These are phyloP conservation scores for Aegilops speltoides DNA, from an alignment of 176 grass and related monocot species.

Conservation along the genomic window DNA sequence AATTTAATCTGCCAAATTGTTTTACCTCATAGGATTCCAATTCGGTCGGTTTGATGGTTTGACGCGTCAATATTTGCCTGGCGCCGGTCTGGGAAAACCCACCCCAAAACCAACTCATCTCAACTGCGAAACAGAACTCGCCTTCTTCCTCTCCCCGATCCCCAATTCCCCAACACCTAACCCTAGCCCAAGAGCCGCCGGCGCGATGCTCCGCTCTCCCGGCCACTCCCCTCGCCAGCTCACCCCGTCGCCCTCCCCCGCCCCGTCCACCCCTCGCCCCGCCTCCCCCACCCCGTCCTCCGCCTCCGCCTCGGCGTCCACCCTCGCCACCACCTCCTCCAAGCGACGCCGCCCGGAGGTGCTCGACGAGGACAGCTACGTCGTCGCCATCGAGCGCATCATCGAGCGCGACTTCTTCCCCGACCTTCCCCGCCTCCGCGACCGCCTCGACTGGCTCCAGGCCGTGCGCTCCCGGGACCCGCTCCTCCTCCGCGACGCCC, in stretches of 20 bases:
- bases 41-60: neutral
- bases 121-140: neutral
- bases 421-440: slow-evolving; percentile 77
- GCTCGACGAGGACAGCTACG: slow-evolving; percentile 90
- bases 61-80: neutral
- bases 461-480: slow-evolving; percentile 79
- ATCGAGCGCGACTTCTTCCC: slow-evolving; percentile 97
- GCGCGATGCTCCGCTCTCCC: slow-evolving; percentile 77
- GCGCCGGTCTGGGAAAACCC: neutral
- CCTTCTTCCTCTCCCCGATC: neutral
- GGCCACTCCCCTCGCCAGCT: slow-evolving; percentile 81
- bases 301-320: slow-evolving; percentile 16
- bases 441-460: slow-evolving; percentile 95
- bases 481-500: slow-evolving; percentile 76
- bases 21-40: too few relatives aligned
- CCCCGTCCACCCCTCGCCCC: slow-evolving; percentile 15
- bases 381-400: slow-evolving; percentile 76
- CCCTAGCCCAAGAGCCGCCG: slow-evolving; percentile 39
- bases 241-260: slow-evolving; percentile 42
- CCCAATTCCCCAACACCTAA: slow-evolving; percentile 22
- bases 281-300: slow-evolving; percentile 29
- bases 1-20: too few relatives aligned
- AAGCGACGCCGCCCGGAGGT: slow-evolving; percentile 64
- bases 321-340: slow-evolving; percentile 26
- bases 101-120: neutral